A percentile compares a stretch with the other conserved stretches of the same genome.
These are phyloP conservation scores for Drechmeria coniospora DNA, from an alignment of 2,329 filamentous ascomycete genomes.

Conservation along the genomic window DNA sequence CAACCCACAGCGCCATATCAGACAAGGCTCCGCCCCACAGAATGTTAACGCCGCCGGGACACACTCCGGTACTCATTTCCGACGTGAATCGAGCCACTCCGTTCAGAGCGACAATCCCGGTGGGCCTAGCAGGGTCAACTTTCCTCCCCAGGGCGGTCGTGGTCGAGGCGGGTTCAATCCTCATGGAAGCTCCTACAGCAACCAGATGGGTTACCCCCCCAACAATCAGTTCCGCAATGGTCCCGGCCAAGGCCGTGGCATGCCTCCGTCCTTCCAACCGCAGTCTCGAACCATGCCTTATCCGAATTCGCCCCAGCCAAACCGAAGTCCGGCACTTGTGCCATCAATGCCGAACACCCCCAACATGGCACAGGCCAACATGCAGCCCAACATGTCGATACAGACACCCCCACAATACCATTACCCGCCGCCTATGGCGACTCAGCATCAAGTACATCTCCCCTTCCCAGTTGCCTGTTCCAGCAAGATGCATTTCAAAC, in stretches of 20 bases:
- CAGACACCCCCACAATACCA: constrained; percentile 47
- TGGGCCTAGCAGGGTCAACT: constrained; percentile 41
- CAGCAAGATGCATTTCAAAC: constrained; percentile 22
- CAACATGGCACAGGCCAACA: constrained; percentile 46
- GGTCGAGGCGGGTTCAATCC: constrained; percentile 33
- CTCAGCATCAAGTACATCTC: constrained; percentile 44
- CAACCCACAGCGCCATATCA: constrained; percentile 58
- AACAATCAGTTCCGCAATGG: constrained; percentile 27
- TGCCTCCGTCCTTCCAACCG: constrained; percentile 31
- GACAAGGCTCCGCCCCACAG: constrained; percentile 48
- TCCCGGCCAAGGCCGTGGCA: constrained; percentile 34
- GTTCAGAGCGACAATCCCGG: constrained; percentile 35
- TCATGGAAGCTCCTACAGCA: constrained; percentile 26
- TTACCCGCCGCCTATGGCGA: constrained; percentile 40
- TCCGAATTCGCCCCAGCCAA: constrained; percentile 49
- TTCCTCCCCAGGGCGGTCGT: constrained; percentile 30
- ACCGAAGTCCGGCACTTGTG: constrained; percentile 49
- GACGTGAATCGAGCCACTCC: constrained; percentile 76
- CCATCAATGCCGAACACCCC: constrained; percentile 54
- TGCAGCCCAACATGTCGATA: constrained; percentile 44
- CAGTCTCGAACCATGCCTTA: constrained; percentile 30
- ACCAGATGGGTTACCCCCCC: constrained; percentile 27
- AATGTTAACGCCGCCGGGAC: constrained; percentile 43
- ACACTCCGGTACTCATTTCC: constrained; percentile 57
- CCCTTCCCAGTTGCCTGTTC: constrained; percentile 20